Evolutionary conservation across 2,329 filamentous ascomycete genomes (phyloP), one percentile per base, ranked within the genome.

Genomic region (Xylariaceae sp.): DNA sequence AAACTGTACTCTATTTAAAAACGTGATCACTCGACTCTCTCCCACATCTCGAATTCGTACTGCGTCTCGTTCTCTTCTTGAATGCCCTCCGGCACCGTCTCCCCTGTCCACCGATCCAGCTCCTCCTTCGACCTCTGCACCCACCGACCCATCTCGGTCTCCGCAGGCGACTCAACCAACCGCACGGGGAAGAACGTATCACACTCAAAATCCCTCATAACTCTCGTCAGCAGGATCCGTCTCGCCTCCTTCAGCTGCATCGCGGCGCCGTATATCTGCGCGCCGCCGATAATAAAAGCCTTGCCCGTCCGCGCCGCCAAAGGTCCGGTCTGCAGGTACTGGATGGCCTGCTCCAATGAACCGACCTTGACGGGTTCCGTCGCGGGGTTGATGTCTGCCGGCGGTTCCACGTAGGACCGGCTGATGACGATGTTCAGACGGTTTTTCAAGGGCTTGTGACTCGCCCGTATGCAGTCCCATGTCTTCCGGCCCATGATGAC

Each of bases 401-500:
- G 42, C 3, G 58, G 65, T 47, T 68, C 60, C 10, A 66, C 18
- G 57, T 77, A 73, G 11, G 78, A 78, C 51, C 87, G 80, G 62
- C 86, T 89, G 66, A 99, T 79, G 65, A 97, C 84, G 47, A 97
- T 84, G 73, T 96, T 97, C 54, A 92, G 78, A 8, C 94, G 81
- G 63, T 86, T 88, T 62, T 85, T 87, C 39, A 99, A 80, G 15
- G 94, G 94, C 2, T 92, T 82, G 72, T 94, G 92, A 55, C 80
- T 82, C 5, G 79, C 71, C 1, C 94, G 93, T 61, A 99, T 93
- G 64, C 87, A 91, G 55, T 96, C 91, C 88, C 93, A 99, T 0
- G 94, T 99, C 75, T 95, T 97, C 70, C 94, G 89, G 61, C 94
- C 94, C 94, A 99, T 99, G 67, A 99, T 88, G 55, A 97, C 90